Conservation (phyloP, 108 stramenopile genomes). For the Skeletonema grethae region DNA sequence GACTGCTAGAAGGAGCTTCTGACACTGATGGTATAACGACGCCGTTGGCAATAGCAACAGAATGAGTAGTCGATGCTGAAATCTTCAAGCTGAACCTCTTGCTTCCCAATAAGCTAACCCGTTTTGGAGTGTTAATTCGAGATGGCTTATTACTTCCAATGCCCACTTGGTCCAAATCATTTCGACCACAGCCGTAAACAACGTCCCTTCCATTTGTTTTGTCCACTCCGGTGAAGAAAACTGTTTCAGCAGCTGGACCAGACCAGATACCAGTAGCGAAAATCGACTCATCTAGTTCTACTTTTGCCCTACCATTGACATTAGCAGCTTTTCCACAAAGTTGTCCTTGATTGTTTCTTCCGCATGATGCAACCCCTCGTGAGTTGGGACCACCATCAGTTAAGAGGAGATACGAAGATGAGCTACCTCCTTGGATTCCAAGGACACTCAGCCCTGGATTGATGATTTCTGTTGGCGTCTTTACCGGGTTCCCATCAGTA, state of each 20-base stretch:
- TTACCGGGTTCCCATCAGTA: slow-evolving; percentile 11
- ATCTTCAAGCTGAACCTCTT: neutral
- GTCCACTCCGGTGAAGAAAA: slow-evolving; percentile 5
- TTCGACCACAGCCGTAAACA: neutral
- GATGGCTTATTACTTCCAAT: neutral
- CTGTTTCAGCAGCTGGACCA: neutral
- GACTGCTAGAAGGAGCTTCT: too few relatives aligned
- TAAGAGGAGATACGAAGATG: slow-evolving; percentile 4
- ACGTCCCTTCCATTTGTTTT: neutral
- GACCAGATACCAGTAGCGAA: neutral
- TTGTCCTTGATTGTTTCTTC: neutral
- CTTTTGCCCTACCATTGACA: neutral
- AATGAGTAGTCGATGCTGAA: neutral
- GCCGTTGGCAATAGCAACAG: neutral
- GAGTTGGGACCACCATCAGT: neutral
- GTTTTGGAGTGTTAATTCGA: neutral
- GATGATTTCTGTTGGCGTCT: slow-evolving; percentile 6
- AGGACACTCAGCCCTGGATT: neutral
- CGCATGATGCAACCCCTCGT: slow-evolving; percentile 2
- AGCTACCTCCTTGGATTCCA: neutral
- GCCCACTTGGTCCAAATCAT: neutral
- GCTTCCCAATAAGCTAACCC: neutral
- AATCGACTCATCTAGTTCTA: neutral
- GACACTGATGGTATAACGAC: neutral
- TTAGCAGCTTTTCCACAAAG: neutral